A percentile compares a stretch with the other conserved stretches of the same genome.
Evolutionary conservation across 108 stramenopile genomes (phyloP).

Genomic region (Licmophora abbreviata): DNA sequence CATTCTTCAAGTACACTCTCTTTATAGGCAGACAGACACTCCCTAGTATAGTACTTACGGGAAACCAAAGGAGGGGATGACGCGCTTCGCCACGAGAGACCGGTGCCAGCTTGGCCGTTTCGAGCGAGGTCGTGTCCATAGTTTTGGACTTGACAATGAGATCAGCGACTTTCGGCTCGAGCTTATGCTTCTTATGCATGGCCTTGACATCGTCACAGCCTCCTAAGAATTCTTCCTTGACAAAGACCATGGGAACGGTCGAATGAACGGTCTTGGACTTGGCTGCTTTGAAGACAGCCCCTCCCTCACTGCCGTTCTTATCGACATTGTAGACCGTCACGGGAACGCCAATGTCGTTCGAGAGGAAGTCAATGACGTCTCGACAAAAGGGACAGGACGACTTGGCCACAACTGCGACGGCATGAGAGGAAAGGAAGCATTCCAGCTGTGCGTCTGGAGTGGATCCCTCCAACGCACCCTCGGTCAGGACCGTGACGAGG

Average conservation of each 20-base stretch:
- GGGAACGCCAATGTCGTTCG: slow-evolving; percentile 13
- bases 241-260: slow-evolving; percentile 42
- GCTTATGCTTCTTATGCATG: slow-evolving; percentile 9
- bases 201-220: slow-evolving; percentile 24
- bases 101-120: slow-evolving; percentile 16
- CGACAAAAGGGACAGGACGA: slow-evolving; percentile 35
- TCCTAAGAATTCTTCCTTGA: slow-evolving; percentile 34
- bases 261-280: slow-evolving; percentile 16
- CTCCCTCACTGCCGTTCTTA: slow-evolving; percentile 12
- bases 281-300: slow-evolving; percentile 13
- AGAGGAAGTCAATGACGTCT: slow-evolving; percentile 22
- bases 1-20: too few species aligned
- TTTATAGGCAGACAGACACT: too few species aligned
- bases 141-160: slow-evolving; percentile 8
- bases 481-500: too few species aligned
- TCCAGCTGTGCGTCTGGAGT: too few species aligned
- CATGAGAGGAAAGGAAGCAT: too few species aligned
- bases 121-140: slow-evolving; percentile 5
- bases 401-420: slow-evolving; percentile 22
- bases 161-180: slow-evolving; percentile 6
- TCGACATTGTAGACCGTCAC: slow-evolving; percentile 17
- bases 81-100: slow-evolving; percentile 5
- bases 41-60: too few species aligned
- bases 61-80: slow-evolving; percentile 23
- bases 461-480: too few species aligned